phyloP scores from a whole-genome alignment of 805 yeast species.

The Metschnikowia continentalis region DNA sequence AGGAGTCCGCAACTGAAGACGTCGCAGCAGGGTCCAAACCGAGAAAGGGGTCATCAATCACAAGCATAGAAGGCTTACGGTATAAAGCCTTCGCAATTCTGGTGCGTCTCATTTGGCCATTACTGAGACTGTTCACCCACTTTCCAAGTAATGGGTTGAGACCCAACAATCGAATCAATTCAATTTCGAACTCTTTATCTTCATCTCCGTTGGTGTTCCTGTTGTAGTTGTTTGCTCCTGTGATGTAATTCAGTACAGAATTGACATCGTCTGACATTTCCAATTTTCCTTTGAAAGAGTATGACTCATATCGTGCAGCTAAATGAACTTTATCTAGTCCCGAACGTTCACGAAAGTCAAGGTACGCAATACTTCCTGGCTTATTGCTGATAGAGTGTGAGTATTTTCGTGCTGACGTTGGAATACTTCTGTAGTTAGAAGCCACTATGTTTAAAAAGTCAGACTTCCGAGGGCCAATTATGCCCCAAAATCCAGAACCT shows the following conservation, averaged over 20 bases:
- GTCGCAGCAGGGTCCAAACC: slow-evolving; percentile 84
- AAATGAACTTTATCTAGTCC: slow-evolving; percentile 58
- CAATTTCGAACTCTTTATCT: slow-evolving; percentile 34
- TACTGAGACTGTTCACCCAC: slow-evolving; percentile 84
- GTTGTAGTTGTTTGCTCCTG: slow-evolving; percentile 52
- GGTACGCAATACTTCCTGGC: slow-evolving; percentile 28
- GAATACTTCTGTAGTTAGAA: slow-evolving; percentile 49
- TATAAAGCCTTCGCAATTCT: slow-evolving; percentile 74
- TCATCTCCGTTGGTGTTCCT: slow-evolving; percentile 28
- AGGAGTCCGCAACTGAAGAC: slow-evolving; percentile 50
- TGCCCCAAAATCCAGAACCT: slow-evolving; percentile 27
- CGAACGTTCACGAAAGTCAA: slow-evolving; percentile 33
- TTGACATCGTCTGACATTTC: slow-evolving; percentile 60
- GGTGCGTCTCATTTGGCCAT: slow-evolving; percentile 92
- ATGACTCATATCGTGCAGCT: slow-evolving; percentile 85
- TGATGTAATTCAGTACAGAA: slow-evolving; percentile 49
- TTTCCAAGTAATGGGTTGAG: slow-evolving; percentile 56
- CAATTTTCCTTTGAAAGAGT: slow-evolving; percentile 59
- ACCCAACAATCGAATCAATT: slow-evolving; percentile 47
- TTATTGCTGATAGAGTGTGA: slow-evolving; percentile 39
- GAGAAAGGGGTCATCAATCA: slow-evolving; percentile 88
- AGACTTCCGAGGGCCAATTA: slow-evolving; percentile 45
- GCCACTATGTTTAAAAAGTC: slow-evolving; percentile 54
- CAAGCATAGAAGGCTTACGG: slow-evolving; percentile 56
- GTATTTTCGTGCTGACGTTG: slow-evolving; percentile 50